phyloP scores from a whole-genome alignment of 2,329 filamentous ascomycete genomes.

The Hymenotorrendiella dingleyae region DNA sequence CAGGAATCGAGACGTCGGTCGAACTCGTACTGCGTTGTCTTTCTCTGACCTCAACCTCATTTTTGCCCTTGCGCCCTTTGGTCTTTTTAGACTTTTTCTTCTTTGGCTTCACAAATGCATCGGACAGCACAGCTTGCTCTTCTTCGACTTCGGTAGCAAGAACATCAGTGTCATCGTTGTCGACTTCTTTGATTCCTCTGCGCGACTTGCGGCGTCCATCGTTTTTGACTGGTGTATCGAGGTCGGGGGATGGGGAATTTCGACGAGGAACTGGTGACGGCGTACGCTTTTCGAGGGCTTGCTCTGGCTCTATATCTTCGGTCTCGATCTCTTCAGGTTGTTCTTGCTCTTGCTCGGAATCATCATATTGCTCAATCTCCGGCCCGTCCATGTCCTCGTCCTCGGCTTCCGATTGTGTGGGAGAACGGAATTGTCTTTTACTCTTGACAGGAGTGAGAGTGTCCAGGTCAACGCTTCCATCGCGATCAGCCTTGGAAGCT shows the following conservation, averaged over 20 bases:
- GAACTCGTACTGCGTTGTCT: not conserved
- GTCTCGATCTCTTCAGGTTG: not conserved
- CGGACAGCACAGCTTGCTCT: not conserved
- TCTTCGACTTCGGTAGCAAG: not conserved
- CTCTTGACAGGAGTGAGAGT: not conserved
- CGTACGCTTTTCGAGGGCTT: not conserved
- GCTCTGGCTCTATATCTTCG: not conserved
- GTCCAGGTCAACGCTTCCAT: not conserved
- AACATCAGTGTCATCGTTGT: not conserved
- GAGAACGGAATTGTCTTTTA: not conserved
- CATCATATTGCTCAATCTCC: not conserved
- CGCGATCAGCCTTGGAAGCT: not conserved
- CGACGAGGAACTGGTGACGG: not conserved
- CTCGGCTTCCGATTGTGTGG: not conserved
- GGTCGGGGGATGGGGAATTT: not conserved
- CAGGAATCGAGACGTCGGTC: not conserved
- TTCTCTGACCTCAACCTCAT: not conserved
- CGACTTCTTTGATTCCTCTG: not conserved
- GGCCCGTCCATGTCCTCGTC: not conserved
- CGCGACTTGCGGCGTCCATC: conserved; percentile 1
- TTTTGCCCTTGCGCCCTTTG: not conserved
- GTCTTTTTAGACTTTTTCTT: not conserved
- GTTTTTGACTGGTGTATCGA: conserved; percentile 1
- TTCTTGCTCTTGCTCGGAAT: not conserved
- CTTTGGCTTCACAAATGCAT: too few relatives aligned